A percentile compares a stretch with the other conserved stretches of the same genome.
phyloP scores from a whole-genome alignment of 306 rosid genomes.

The Trifolium dubium region DNA sequence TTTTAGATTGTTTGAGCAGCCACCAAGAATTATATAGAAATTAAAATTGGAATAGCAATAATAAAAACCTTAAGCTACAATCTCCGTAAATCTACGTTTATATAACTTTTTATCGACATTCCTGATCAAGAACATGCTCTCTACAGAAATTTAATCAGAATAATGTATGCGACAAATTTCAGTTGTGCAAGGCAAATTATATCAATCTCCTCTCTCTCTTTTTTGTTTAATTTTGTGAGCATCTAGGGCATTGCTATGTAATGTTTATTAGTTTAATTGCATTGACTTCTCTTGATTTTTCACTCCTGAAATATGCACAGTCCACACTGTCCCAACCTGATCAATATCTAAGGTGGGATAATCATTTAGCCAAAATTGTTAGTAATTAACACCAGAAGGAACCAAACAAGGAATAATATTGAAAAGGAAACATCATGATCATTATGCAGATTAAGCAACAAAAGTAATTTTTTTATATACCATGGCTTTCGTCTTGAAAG shows the following conservation, averaged over 20 bases:
- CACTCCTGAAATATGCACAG: not conserved
- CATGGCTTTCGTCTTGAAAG: conserved; percentile 87
- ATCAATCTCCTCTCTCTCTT: not conserved
- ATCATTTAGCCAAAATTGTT: too few relatives aligned
- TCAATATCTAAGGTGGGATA: too few relatives aligned
- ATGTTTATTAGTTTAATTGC: not conserved
- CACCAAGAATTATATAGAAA: conserved; percentile 7
- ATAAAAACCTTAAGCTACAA: conserved; percentile 22
- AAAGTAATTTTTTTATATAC: conserved; percentile 46
- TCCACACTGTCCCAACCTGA: not conserved
- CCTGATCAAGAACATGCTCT: not conserved
- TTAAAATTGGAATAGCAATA: not conserved
- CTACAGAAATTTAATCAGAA: too few relatives aligned
- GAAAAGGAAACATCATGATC: conserved; percentile 2
- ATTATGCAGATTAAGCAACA: conserved; percentile 4
- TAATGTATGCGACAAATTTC: conserved; percentile 6
- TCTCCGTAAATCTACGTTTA: conserved; percentile 12
- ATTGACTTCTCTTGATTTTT: not conserved
- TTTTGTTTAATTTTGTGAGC: not conserved
- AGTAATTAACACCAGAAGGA: conserved; percentile 25
- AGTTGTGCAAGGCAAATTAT: not conserved
- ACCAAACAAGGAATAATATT: not conserved
- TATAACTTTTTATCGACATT: not conserved
- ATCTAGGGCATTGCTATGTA: not conserved
- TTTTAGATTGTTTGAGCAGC: conserved; percentile 21